A percentile compares a stretch with the other conserved stretches of the same genome.
phyloP scores from a whole-genome alignment of 148 eudicot genomes.

The Nepenthes gracilis region DNA sequence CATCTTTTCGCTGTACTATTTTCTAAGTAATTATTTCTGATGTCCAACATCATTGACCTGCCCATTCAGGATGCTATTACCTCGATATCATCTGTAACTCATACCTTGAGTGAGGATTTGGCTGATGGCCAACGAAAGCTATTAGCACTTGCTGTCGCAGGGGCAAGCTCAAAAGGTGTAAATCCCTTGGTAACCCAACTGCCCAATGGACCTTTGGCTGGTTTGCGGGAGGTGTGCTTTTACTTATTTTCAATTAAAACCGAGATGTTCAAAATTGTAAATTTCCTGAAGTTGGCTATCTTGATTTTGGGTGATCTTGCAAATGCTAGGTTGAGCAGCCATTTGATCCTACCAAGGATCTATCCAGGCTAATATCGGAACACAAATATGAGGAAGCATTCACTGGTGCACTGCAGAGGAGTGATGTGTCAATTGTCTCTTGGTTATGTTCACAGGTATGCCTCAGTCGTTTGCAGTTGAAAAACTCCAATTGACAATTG shows the following conservation, averaged over 20 bases:
- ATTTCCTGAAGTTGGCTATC: background rate
- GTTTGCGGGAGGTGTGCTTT: conserved; percentile 57
- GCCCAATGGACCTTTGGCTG: conserved; percentile 78
- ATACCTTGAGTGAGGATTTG: conserved; percentile 61
- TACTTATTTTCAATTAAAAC: background rate
- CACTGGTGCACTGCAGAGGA: conserved; percentile 85
- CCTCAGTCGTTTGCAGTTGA: background rate
- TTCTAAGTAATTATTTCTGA: background rate
- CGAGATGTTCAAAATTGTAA: too few relatives aligned
- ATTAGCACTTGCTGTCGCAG: conserved; percentile 65
- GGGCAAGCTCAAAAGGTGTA: conserved; percentile 54
- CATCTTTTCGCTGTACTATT: background rate
- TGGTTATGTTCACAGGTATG: conserved; percentile 97
- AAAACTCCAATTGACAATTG: background rate
- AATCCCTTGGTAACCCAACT: conserved; percentile 50
- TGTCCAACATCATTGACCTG: conserved; percentile 1
- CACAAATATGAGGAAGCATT: conserved; percentile 89
- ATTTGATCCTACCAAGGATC: conserved; percentile 74
- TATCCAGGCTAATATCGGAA: conserved; percentile 71
- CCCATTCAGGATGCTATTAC: conserved; percentile 61
- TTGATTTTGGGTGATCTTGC: conserved; percentile 2
- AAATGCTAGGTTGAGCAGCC: conserved; percentile 69
- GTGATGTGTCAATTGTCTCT: conserved; percentile 83
- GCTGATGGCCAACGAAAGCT: conserved; percentile 89
- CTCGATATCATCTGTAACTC: conserved; percentile 77